phyloP scores from a whole-genome alignment of 345 rosid genomes.

The Zanthoxylum bungeanum region DNA sequence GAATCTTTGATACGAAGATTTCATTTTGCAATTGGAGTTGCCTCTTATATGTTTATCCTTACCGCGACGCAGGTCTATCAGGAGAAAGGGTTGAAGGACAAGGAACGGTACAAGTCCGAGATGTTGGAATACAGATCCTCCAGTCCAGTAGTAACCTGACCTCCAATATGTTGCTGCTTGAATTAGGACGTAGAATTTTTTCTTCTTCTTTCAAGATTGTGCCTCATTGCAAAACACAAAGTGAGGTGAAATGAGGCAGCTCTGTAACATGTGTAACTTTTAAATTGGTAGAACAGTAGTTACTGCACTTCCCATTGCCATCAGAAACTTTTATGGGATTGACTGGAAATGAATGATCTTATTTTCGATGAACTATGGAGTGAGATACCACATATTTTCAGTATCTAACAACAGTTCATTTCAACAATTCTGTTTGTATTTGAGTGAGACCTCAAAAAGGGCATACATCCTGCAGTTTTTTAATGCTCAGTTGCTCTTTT shows the following conservation, averaged over 20 bases:
- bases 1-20: background rate
- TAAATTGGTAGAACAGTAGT: background rate
- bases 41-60: background rate
- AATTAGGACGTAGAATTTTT: conserved; percentile 1
- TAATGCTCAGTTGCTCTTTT: too few relatives aligned
- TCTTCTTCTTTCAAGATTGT: too few relatives aligned
- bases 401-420: too few relatives aligned
- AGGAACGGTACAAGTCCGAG: conserved; percentile 69
- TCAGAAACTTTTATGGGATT: too few relatives aligned
- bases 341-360: too few relatives aligned
- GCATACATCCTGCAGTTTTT: too few relatives aligned
- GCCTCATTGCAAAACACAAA: background rate
- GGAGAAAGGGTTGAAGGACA: conserved; percentile 67
- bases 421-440: too few relatives aligned
- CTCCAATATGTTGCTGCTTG: background rate
- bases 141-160: conserved; percentile 19
- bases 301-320: background rate
- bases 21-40: background rate
- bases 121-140: conserved; percentile 59
- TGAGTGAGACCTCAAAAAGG: too few relatives aligned
- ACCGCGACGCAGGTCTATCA: conserved; percentile 50
- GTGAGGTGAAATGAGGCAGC: background rate
- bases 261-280: background rate
- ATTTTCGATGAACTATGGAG: too few relatives aligned
- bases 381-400: too few relatives aligned